Percentiles rank a stretch among this genome's conserved stretches.
Conservation (phyloP, 1,284 basidiomycete species). For the Microbotryum violaceum region DNA sequence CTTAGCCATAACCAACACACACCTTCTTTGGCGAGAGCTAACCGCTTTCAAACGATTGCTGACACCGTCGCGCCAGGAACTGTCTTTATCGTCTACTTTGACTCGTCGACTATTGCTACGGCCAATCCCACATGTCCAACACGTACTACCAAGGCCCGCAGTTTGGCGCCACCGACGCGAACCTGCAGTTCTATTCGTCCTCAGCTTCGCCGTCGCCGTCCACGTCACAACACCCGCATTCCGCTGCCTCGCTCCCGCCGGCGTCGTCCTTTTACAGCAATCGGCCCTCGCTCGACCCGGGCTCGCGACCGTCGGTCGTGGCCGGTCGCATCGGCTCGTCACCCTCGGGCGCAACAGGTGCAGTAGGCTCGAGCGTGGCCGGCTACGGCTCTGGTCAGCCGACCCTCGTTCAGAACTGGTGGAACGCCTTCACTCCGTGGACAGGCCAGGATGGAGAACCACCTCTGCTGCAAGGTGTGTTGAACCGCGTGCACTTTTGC, state of each 20-base stretch:
- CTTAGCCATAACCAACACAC: no score
- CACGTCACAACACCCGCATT: neutral
- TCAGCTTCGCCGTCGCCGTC: slow-evolving; percentile 5
- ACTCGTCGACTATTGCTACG: no score
- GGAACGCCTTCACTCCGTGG: slow-evolving; percentile 73
- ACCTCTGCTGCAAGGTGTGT: slow-evolving; percentile 76
- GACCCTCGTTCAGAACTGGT: slow-evolving; percentile 52
- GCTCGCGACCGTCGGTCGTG: slow-evolving; percentile 6
- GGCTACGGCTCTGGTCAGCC: slow-evolving; percentile 6
- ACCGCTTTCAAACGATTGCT: no score
- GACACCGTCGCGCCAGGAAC: no score
- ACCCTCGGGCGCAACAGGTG: neutral
- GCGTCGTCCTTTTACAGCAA: slow-evolving; percentile 13
- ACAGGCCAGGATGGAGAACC: slow-evolving; percentile 92
- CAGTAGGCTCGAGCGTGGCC: neutral
- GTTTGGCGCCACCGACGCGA: slow-evolving; percentile 5
- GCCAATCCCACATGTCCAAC: neutral
- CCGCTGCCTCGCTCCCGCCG: neutral
- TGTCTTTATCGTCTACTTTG: no score
- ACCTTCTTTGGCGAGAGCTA: no score
- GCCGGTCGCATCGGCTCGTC: slow-evolving; percentile 22
- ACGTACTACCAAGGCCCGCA: neutral
- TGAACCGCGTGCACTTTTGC: neutral
- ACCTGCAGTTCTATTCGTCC: slow-evolving; percentile 22
- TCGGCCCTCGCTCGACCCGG: slow-evolving; percentile 13